A percentile compares a stretch with the other conserved stretches of the same genome.
Conservation (phyloP, 2,329 filamentous ascomycete genomes). For the Xylariaceae sp. region DNA sequence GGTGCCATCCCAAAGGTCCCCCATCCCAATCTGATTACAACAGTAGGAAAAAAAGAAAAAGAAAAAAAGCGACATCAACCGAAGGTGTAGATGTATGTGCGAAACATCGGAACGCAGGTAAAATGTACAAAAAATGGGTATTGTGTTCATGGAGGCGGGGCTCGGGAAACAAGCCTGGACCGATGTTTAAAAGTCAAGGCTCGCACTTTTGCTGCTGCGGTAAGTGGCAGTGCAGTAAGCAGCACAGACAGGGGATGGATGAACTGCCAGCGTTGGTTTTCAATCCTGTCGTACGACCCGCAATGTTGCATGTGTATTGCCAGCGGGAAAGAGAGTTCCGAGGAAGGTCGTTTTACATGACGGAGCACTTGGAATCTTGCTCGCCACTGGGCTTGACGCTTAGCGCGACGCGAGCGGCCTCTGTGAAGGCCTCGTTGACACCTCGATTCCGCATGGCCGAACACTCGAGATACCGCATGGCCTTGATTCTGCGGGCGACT, state of each 20-base stretch:
- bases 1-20: slow-evolving; percentile 9
- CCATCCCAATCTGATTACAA: slow-evolving; percentile 11
- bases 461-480: slow-evolving; percentile 93
- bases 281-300: background rate
- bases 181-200: slow-evolving; percentile 1
- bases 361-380: slow-evolving; percentile 49
- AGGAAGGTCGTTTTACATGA: slow-evolving; percentile 46
- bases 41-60: slow-evolving; percentile 2
- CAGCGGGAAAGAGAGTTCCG: background rate
- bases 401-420: slow-evolving; percentile 90
- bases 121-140: slow-evolving; percentile 19
- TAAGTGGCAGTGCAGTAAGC: background rate
- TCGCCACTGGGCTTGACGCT: slow-evolving; percentile 62
- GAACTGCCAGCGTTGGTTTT: background rate
- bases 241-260: background rate
- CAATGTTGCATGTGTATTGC: background rate
- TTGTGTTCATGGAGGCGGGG: slow-evolving; percentile 1
- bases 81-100: slow-evolving; percentile 10
- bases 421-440: slow-evolving; percentile 97
- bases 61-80: slow-evolving; percentile 6
- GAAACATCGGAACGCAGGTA: slow-evolving; percentile 11
- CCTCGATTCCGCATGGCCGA: slow-evolving; percentile 97
- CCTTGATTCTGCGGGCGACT: slow-evolving; percentile 85
- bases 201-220: background rate
- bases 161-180: background rate